Evolutionary conservation across 2,329 filamentous ascomycete species (phyloP).

Genomic region (Penicillium sp.): DNA sequence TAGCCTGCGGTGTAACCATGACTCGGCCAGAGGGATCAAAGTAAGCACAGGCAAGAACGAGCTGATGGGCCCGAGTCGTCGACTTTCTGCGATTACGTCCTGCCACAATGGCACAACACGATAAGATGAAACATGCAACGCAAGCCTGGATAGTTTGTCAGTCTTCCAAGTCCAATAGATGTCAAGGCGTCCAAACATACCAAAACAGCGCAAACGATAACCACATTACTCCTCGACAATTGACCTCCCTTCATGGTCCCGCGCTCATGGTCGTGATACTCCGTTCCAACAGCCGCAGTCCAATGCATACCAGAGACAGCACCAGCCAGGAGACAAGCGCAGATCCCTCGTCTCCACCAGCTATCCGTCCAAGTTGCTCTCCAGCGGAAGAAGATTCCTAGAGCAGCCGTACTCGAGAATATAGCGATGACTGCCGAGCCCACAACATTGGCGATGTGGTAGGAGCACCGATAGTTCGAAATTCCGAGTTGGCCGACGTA

Average conservation of each 20-base stretch:
- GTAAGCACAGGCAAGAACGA: constrained; percentile 50
- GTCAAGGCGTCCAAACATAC: constrained; percentile 46
- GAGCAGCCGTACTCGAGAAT: constrained; percentile 65
- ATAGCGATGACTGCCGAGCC: constrained; percentile 72
- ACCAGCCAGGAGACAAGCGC: constrained; percentile 65
- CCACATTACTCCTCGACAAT: constrained; percentile 62
- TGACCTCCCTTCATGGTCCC: constrained; percentile 41
- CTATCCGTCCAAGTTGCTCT: constrained; percentile 73
- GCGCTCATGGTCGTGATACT: constrained; percentile 59
- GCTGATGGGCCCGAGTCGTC: constrained; percentile 60
- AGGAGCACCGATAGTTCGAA: constrained; percentile 69
- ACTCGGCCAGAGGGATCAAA: constrained; percentile 46
- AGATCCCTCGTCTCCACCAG: constrained; percentile 71
- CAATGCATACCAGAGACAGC: constrained; percentile 88
- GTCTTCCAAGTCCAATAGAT: background rate
- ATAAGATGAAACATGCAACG: constrained; percentile 60
- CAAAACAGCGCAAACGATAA: constrained; percentile 71
- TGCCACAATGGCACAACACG: constrained; percentile 55
- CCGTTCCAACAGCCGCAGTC: constrained; percentile 71
- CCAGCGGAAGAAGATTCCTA: constrained; percentile 76
- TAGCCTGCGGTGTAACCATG: constrained; percentile 48
- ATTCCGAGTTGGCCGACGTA: constrained; percentile 84
- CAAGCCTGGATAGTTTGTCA: constrained; percentile 52
- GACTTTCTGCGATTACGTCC: constrained; percentile 55
- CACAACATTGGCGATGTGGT: constrained; percentile 59